Evolutionary conservation across 257 asterid species (phyloP).

Genomic region (Buddleja alternifolia): DNA sequence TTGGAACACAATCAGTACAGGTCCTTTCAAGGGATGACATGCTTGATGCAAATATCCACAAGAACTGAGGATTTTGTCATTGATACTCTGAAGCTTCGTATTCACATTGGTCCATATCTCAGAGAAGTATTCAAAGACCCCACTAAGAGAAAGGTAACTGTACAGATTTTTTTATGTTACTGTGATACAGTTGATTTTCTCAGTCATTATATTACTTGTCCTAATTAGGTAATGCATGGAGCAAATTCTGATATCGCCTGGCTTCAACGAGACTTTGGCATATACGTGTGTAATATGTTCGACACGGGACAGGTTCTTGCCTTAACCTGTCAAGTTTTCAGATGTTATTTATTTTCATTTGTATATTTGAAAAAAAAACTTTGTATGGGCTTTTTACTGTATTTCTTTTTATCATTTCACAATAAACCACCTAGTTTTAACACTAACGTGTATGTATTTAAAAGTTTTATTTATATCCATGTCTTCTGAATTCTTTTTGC

Average conservation of each 20-base stretch:
- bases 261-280: conserved; percentile 98
- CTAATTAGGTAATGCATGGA: conserved; percentile 94
- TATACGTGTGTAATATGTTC: conserved; percentile 94
- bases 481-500: background rate
- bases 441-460: background rate
- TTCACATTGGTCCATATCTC: conserved; percentile 89
- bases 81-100: conserved; percentile 88
- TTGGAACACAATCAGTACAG: conserved; percentile 97
- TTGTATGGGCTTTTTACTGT: background rate
- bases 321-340: conserved; percentile 27
- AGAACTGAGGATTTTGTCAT: conserved; percentile 91
- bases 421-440: background rate
- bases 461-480: background rate
- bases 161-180: conserved; percentile 21
- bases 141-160: conserved; percentile 73
- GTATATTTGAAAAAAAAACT: background rate
- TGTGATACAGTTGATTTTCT: conserved; percentile 19
- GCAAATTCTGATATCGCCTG: conserved; percentile 87
- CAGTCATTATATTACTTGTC: conserved; percentile 26
- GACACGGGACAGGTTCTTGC: conserved; percentile 95
- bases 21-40: conserved; percentile 96
- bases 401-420: background rate
- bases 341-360: background rate
- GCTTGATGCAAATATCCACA: conserved; percentile 98
- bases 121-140: conserved; percentile 94